Conservation (phyloP, 768 basidiomycete species). For the Lactifluus echinatus region DNA sequence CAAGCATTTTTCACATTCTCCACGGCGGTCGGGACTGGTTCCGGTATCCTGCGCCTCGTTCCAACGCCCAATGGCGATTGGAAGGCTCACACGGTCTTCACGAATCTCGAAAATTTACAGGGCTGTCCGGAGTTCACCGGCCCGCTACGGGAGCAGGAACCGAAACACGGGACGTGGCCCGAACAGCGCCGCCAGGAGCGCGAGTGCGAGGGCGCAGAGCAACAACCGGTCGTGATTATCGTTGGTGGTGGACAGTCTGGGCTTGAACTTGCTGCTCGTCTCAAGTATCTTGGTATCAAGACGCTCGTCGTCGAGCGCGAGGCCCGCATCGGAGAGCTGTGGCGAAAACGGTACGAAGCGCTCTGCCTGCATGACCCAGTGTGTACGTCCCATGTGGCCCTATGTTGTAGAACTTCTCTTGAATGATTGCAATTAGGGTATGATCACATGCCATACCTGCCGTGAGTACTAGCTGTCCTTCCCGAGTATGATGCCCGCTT, state of each 20-base stretch:
- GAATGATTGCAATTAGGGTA: conserved; percentile 32
- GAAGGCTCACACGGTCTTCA: conserved; percentile 42
- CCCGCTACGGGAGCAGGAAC: conserved; percentile 26
- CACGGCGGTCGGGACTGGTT: conserved; percentile 31
- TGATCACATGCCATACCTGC: conserved; percentile 44
- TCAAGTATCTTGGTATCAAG: conserved; percentile 42
- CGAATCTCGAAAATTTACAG: conserved; percentile 43
- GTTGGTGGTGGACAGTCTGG: conserved; percentile 48
- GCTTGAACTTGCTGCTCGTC: conserved; percentile 47
- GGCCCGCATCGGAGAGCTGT: conserved; percentile 49
- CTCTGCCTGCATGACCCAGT: conserved; percentile 60
- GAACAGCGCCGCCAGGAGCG: conserved; percentile 30
- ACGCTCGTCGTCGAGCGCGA: conserved; percentile 57
- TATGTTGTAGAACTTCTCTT: conserved; percentile 10
- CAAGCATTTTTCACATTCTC: conserved; percentile 39
- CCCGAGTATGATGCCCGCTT: background rate
- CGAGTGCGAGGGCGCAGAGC: conserved; percentile 31
- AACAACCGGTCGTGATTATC: conserved; percentile 45
- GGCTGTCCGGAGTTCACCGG: conserved; percentile 37
- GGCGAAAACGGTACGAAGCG: conserved; percentile 59
- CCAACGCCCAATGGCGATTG: conserved; percentile 35
- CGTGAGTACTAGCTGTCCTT: conserved; percentile 12
- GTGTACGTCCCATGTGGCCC: conserved; percentile 35
- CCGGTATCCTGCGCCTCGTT: conserved; percentile 41
- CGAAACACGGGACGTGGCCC: conserved; percentile 36